Conservation (phyloP, 345 rosid genomes). For the Lumnitzera littorea region DNA sequence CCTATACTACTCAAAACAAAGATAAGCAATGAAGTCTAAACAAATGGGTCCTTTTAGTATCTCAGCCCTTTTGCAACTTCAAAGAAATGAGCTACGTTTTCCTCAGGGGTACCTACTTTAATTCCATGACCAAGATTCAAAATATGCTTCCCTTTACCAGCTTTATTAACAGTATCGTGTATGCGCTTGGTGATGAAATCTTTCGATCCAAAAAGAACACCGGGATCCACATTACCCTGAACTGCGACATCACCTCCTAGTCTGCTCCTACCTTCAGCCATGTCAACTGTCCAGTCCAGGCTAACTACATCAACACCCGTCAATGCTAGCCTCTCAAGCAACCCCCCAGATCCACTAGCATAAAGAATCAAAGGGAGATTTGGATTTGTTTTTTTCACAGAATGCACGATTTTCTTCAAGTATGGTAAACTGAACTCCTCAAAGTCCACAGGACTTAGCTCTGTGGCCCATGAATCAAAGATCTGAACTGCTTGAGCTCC, state of each 20-base stretch:
- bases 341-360: conserved; percentile 93
- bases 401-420: conserved; percentile 73
- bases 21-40: background rate
- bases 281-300: conserved; percentile 97
- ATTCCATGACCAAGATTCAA: conserved; percentile 95
- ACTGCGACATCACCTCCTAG: conserved; percentile 71
- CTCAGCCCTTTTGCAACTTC: conserved; percentile 77
- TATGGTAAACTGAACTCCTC: conserved; percentile 91
- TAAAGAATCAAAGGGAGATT: conserved; percentile 81
- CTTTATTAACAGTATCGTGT: conserved; percentile 81
- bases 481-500: conserved; percentile 99
- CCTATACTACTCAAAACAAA: too few species aligned
- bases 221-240: conserved; percentile 95
- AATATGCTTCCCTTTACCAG: conserved; percentile 81
- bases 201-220: conserved; percentile 84
- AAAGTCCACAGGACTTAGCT: conserved; percentile 92
- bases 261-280: conserved; percentile 93
- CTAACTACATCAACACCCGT: conserved; percentile 95
- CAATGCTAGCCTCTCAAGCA: conserved; percentile 78
- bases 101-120: conserved; percentile 90
- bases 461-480: conserved; percentile 97
- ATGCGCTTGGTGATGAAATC: conserved; percentile 82
- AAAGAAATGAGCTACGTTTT: conserved; percentile 90
- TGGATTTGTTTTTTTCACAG: conserved; percentile 83
- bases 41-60: conserved; percentile 27